Percentiles rank a stretch among this genome's conserved stretches.
phyloP scores from a whole-genome alignment of 2,329 filamentous ascomycete species.

The Cercospora brassicicola region DNA sequence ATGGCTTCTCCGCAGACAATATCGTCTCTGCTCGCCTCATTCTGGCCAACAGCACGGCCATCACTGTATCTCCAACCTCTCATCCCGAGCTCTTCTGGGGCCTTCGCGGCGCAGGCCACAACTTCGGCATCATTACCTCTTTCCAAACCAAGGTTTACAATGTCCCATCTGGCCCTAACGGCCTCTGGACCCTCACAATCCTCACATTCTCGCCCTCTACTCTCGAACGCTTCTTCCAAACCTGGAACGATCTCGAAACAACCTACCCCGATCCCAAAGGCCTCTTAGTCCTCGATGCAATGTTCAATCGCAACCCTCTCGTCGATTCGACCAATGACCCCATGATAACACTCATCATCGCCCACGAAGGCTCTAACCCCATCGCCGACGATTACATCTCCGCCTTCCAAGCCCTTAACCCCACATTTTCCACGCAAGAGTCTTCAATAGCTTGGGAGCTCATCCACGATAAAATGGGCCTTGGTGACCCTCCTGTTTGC shows the following conservation, averaged over 20 bases:
- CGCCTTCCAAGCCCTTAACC: background rate
- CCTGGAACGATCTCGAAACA: constrained; percentile 1
- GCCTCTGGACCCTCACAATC: background rate
- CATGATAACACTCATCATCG: background rate
- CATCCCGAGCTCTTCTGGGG: constrained; percentile 55
- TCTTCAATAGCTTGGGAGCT: background rate
- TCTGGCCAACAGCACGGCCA: constrained; percentile 43
- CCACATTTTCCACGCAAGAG: background rate
- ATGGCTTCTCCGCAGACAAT: constrained; percentile 57
- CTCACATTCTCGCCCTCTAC: background rate
- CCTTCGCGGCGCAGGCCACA: constrained; percentile 48
- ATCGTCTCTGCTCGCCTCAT: constrained; percentile 45
- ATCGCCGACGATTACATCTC: background rate
- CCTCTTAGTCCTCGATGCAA: background rate
- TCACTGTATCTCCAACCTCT: constrained; percentile 45
- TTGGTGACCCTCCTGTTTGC: background rate
- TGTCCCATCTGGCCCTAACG: background rate
- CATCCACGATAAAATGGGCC: constrained; percentile 1
- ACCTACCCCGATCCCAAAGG: background rate
- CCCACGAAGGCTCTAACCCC: background rate
- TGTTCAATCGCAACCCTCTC: background rate
- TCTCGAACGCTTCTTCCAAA: background rate
- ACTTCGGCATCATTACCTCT: constrained; percentile 45
- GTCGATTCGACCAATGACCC: background rate
- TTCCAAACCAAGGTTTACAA: background rate